Percentiles rank a stretch among this genome's conserved stretches.
Evolutionary conservation across 2,329 filamentous ascomycete species (phyloP).

Genomic region (Monilinia fructicola): DNA sequence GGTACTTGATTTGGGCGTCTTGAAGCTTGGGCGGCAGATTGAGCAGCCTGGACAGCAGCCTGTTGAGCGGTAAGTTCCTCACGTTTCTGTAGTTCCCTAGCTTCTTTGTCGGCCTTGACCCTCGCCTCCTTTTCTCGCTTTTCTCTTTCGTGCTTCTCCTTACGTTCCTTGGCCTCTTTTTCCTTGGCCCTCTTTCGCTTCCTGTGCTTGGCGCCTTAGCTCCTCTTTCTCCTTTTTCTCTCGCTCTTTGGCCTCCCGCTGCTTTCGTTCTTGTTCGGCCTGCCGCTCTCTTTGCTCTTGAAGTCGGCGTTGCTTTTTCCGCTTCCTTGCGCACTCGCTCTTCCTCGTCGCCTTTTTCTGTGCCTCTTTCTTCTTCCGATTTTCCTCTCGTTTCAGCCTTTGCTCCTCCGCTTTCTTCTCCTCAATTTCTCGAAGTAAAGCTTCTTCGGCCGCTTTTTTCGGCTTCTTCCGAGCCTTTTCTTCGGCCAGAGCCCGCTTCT

Average conservation of each 20-base stretch:
- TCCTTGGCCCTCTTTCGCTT: constrained; percentile 68
- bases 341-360: constrained; percentile 90
- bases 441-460: constrained; percentile 85
- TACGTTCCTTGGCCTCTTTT: constrained; percentile 54
- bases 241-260: constrained; percentile 72
- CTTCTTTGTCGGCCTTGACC: constrained; percentile 46
- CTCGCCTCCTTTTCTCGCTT: constrained; percentile 59
- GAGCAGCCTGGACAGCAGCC: constrained; percentile 43
- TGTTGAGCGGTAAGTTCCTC: constrained; percentile 44
- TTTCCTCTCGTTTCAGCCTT: constrained; percentile 80
- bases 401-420: constrained; percentile 79
- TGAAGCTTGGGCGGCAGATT: constrained; percentile 45
- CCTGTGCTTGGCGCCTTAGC: constrained; percentile 74
- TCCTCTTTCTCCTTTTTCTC: constrained; percentile 86
- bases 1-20: constrained; percentile 49
- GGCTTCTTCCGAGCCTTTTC: constrained; percentile 86
- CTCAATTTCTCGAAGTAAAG: constrained; percentile 71
- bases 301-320: constrained; percentile 74
- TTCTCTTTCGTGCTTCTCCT: constrained; percentile 58
- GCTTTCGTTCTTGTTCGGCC: constrained; percentile 81
- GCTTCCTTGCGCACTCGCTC: constrained; percentile 81
- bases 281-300: constrained; percentile 86
- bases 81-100: constrained; percentile 52
- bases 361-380: constrained; percentile 84
- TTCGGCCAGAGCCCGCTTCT: constrained; percentile 85